Conservation (phyloP, 2,329 filamentous ascomycete genomes). For the Colletotrichum euphorbiae region DNA sequence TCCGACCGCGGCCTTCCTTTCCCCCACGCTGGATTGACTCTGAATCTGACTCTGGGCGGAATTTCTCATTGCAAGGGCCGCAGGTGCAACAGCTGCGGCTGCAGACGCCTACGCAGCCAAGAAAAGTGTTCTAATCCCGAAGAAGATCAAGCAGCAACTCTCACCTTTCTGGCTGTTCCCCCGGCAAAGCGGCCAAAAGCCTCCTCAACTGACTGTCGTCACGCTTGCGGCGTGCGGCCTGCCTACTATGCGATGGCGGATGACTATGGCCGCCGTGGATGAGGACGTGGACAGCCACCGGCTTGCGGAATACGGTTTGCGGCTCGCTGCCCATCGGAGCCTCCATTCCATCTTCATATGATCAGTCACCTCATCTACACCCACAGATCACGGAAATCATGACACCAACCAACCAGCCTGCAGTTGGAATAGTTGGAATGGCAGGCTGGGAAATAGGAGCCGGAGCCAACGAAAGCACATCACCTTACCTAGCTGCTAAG, state of each 20-base stretch:
- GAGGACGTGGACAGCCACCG: background rate
- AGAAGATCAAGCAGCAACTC: constrained; percentile 22
- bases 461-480: constrained; percentile 17
- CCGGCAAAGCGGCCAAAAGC: constrained; percentile 14
- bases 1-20: background rate
- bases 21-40: constrained; percentile 27
- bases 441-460: constrained; percentile 18
- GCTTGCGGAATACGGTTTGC: constrained; percentile 10
- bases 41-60: background rate
- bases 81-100: constrained; percentile 4
- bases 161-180: constrained; percentile 10
- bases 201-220: constrained; percentile 37
- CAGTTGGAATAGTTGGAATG: constrained; percentile 16
- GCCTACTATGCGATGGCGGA: constrained; percentile 6
- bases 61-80: constrained; percentile 11
- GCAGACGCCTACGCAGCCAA: constrained; percentile 20
- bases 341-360: background rate
- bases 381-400: constrained; percentile 10
- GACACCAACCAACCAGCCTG: constrained; percentile 3
- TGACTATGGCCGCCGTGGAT: constrained; percentile 14
- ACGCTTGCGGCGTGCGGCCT: constrained; percentile 31
- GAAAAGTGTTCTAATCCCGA: constrained; percentile 2
- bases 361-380: constrained; percentile 15
- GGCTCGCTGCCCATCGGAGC: constrained; percentile 7
- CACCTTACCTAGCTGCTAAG: background rate